Conservation (phyloP, 345 rosid genomes). For the Pistacia integerrima region DNA sequence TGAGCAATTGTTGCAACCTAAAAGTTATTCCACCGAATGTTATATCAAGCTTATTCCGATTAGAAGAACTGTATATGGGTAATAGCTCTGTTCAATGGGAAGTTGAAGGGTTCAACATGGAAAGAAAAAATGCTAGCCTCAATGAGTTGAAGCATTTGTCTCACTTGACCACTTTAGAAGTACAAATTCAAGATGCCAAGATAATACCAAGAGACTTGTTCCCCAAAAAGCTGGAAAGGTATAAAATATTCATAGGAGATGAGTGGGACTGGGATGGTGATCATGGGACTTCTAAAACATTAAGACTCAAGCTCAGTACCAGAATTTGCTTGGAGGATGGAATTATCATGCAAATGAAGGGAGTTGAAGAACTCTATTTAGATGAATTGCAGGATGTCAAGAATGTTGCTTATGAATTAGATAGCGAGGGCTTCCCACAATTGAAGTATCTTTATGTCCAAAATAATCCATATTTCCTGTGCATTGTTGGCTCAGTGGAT, state of each 20-base stretch:
- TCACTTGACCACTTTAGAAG: conserved; percentile 10
- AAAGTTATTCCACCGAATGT: conserved; percentile 18
- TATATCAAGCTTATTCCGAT: conserved; percentile 15
- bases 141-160: conserved; percentile 27
- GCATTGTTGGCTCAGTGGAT: background rate
- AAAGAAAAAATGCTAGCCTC: conserved; percentile 18
- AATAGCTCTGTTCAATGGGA: conserved; percentile 27
- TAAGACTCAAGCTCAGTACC: conserved; percentile 2
- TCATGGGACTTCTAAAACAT: background rate
- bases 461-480: conserved; percentile 1
- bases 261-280: background rate
- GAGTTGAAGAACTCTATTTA: conserved; percentile 14
- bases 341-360: background rate
- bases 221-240: background rate
- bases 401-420: conserved; percentile 14
- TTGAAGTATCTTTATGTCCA: conserved; percentile 16
- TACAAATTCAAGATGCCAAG: conserved; percentile 13
- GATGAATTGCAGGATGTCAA: conserved; percentile 3
- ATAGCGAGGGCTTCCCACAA: conserved; percentile 11
- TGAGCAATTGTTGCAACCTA: conserved; percentile 4
- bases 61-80: conserved; percentile 32
- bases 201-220: background rate
- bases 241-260: background rate
- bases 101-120: background rate
- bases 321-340: background rate